A percentile compares a stretch with the other conserved stretches of the same genome.
Conservation (phyloP, 345 rosid species). For the Brassica juncea region DNA sequence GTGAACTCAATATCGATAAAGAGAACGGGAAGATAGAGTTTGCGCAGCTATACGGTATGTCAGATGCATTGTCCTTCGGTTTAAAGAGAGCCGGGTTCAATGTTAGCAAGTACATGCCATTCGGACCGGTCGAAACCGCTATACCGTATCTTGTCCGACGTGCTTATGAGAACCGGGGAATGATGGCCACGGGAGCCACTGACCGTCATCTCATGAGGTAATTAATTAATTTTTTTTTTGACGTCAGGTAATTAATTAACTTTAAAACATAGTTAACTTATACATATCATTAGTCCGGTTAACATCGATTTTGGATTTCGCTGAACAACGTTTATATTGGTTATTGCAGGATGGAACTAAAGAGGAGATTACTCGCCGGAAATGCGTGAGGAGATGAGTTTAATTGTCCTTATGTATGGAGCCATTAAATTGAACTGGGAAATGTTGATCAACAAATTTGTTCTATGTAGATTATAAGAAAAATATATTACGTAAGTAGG, state of each 20-base stretch:
- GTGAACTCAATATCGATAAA: constrained; percentile 60
- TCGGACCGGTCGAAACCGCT: constrained; percentile 67
- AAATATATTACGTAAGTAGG: constrained; percentile 20
- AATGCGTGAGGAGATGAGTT: constrained; percentile 30
- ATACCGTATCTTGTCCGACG: constrained; percentile 85
- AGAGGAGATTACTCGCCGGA: constrained; percentile 56
- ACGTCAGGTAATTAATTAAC: constrained; percentile 40
- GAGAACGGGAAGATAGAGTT: constrained; percentile 62
- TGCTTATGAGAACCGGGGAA: constrained; percentile 90
- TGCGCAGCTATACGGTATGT: constrained; percentile 92
- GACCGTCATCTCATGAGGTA: constrained; percentile 79
- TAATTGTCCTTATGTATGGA: constrained; percentile 5
- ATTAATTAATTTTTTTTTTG: not conserved
- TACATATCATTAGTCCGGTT: not conserved
- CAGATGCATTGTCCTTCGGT: constrained; percentile 76
- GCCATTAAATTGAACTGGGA: constrained; percentile 9
- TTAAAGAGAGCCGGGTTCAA: constrained; percentile 79
- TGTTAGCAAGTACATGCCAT: constrained; percentile 90
- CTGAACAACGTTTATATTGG: not conserved
- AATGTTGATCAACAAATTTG: constrained; percentile 35
- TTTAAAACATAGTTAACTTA: not conserved
- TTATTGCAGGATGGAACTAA: constrained; percentile 64
- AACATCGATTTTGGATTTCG: not conserved
- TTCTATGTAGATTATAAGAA: constrained; percentile 30
- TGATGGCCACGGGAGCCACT: constrained; percentile 58